Base-by-base conservation (phyloP, 352 stramenopile genomes). In the Elongisporangium undulatum region DNA sequence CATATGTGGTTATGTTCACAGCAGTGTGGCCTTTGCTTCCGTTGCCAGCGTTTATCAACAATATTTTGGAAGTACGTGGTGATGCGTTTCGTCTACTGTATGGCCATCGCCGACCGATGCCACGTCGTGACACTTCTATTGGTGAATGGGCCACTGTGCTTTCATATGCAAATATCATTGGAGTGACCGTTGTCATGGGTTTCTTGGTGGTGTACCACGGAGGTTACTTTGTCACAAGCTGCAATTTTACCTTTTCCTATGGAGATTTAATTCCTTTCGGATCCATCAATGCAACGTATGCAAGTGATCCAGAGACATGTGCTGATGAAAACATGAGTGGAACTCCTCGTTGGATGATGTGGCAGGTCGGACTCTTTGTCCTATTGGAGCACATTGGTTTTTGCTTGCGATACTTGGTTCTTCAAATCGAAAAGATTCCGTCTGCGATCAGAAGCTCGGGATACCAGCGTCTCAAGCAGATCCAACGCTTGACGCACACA, bases 1-100 rank as follows among this genome's bases (percentile, higher is more conserved):
- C 85, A 6, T 96, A 95, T 61, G 82, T 96, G 55, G 75, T 94
- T 64, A 96, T 96, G 87, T 96, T 96, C 57, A 95, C 85, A 4
- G 85, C 92, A 9, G 87, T 94, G 58, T 96, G 87, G 87, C 85
- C 85, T n/a, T 62, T 96, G 48, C 59, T 96, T 55, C 87, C 87
- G 34, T 80, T 95, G 45, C 84, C 85, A 21, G 87, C 87, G n/a
- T 93, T 92, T 51, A 68, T 91, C 58, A 93, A 94, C 59, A 94
- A 94, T 55, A 49, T 96, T n/a, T 58, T 96, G 13, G 86, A 95
- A 68, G 84, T 95, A 17, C 86, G 86, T 41, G 84, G 84, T 41
- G 86, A 95, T 20, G 86, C 86, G 3, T 94, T 94, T 59, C 84
- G 84, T 0, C 66, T 95, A 26, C 49, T 95, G 19, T 94, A 93